These are phyloP conservation scores for Saccharomycopsis hybrid DNA, from an alignment of 1,139 yeast genomes.

Conservation along the genomic window DNA sequence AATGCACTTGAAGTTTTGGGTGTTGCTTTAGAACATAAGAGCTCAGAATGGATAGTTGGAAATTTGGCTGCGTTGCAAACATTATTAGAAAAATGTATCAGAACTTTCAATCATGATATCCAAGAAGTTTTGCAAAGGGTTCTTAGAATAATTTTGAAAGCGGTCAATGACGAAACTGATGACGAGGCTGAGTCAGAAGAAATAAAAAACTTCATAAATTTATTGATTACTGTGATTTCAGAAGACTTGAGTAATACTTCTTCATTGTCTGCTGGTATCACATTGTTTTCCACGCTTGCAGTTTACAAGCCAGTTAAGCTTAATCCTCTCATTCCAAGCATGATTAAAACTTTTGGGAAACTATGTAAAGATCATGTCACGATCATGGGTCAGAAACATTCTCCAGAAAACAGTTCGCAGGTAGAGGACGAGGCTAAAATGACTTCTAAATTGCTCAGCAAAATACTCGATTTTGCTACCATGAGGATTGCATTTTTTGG, in stretches of 20 bases:
- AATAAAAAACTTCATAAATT: slow-evolving; percentile 52
- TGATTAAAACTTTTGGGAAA: slow-evolving; percentile 83
- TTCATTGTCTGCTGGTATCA: slow-evolving; percentile 79
- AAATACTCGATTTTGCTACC: slow-evolving; percentile 71
- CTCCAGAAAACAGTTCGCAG: slow-evolving; percentile 29
- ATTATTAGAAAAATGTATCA: slow-evolving; percentile 73
- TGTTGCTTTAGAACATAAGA: slow-evolving; percentile 74
- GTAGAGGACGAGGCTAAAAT: slow-evolving; percentile 60
- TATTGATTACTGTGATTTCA: slow-evolving; percentile 62
- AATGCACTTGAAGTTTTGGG: slow-evolving; percentile 88
- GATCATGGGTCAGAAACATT: slow-evolving; percentile 44
- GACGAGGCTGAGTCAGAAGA: slow-evolving; percentile 51
- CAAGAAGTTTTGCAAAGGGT: slow-evolving; percentile 79
- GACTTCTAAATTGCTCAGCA: slow-evolving; percentile 69
- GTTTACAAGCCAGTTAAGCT: slow-evolving; percentile 65
- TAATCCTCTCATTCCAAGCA: slow-evolving; percentile 65
- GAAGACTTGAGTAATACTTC: slow-evolving; percentile 83
- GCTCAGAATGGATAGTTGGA: slow-evolving; percentile 67
- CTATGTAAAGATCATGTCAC: slow-evolving; percentile 71
- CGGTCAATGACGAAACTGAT: slow-evolving; percentile 41
- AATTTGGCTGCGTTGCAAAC: slow-evolving; percentile 64
- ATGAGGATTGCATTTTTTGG: slow-evolving; percentile 79
- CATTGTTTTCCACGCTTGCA: slow-evolving; percentile 78
- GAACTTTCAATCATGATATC: slow-evolving; percentile 77
- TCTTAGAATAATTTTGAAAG: slow-evolving; percentile 55